phyloP scores from a whole-genome alignment of 768 basidiomycete genomes.

The Tulasnella sp. region DNA sequence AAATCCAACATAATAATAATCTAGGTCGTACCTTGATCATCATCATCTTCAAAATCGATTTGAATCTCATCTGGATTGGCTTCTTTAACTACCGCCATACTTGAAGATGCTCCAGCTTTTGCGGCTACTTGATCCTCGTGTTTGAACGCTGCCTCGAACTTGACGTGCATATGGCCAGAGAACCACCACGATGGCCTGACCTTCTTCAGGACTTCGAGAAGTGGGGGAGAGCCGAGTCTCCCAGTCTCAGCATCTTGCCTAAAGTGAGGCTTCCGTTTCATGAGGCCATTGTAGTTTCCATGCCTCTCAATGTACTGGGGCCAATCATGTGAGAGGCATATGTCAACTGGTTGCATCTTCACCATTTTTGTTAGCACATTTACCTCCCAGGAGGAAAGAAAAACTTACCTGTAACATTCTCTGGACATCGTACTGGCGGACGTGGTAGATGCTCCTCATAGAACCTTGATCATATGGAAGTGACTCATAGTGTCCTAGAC shows the following conservation, averaged over 20 bases:
- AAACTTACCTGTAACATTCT: slow-evolving; percentile 51
- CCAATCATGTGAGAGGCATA: slow-evolving; percentile 98
- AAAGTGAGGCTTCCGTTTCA: slow-evolving; percentile 74
- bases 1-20: background rate
- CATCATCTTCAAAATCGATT: slow-evolving; percentile 28
- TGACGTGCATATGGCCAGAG: slow-evolving; percentile 80
- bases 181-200: slow-evolving; percentile 87
- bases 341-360: slow-evolving; percentile 52
- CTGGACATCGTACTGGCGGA: slow-evolving; percentile 74
- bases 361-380: background rate
- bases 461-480: slow-evolving; percentile 68
- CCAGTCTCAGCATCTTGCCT: slow-evolving; percentile 58
- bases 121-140: slow-evolving; percentile 23
- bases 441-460: slow-evolving; percentile 83
- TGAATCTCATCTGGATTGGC: slow-evolving; percentile 29
- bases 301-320: slow-evolving; percentile 76
- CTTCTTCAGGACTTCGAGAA: slow-evolving; percentile 64
- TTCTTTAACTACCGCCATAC: background rate
- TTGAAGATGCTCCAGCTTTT: background rate
- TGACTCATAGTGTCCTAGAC: slow-evolving; percentile 60
- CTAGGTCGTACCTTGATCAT: slow-evolving; percentile 19
- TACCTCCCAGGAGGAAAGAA: background rate
- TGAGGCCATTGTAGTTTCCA: slow-evolving; percentile 57
- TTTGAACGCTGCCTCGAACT: slow-evolving; percentile 58
- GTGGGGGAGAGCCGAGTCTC: slow-evolving; percentile 75